Evolutionary conservation across 306 rosid genomes (phyloP).

Genomic region (Astragalus glycyphyllos): DNA sequence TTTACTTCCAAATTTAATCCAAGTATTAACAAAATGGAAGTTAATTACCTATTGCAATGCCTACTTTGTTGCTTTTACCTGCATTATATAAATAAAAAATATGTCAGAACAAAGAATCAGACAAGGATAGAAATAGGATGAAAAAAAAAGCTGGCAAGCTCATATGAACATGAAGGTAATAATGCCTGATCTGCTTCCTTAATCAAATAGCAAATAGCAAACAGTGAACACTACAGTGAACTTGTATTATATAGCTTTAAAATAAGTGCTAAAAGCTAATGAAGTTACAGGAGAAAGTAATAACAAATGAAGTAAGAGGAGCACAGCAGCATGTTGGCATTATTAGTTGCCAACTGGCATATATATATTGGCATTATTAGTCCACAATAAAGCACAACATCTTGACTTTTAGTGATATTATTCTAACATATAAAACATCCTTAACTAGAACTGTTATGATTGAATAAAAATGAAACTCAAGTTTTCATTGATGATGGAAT

Average conservation of each 20-base stretch:
- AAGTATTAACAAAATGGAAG: background rate
- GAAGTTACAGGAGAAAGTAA: background rate
- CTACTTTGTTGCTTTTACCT: background rate
- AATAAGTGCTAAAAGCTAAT: background rate
- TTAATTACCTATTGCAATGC: conserved; percentile 44
- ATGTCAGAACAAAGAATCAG: conserved; percentile 43
- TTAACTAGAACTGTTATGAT: background rate
- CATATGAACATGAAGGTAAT: background rate
- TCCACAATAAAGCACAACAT: background rate
- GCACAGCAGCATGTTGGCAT: no score
- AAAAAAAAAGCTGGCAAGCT: background rate
- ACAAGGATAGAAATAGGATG: background rate
- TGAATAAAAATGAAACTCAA: no score
- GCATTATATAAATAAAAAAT: conserved; percentile 22
- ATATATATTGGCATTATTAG: background rate
- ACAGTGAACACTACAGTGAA: no score
- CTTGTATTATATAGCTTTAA: background rate
- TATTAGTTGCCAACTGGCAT: no score
- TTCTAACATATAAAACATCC: background rate
- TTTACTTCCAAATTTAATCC: background rate
- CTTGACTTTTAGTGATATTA: background rate
- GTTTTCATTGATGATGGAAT: no score
- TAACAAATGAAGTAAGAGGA: background rate
- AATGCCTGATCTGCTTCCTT: background rate
- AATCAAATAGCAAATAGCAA: background rate